Conservation (phyloP, 768 basidiomycete genomes). For the Lepiota venenata region DNA sequence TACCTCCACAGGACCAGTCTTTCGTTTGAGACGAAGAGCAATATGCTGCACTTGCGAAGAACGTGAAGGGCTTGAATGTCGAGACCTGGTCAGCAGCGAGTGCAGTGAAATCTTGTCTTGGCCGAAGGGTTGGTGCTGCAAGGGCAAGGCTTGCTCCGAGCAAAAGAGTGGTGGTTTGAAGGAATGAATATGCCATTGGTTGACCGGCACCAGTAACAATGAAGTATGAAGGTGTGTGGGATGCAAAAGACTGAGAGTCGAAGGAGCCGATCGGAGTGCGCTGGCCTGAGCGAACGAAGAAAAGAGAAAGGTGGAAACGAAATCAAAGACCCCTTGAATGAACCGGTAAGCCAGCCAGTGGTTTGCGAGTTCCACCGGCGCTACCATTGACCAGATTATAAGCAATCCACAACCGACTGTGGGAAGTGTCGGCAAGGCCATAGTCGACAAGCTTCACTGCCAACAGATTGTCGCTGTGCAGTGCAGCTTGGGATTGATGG, state of each 20-base stretch:
- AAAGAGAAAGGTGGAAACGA: too few species aligned
- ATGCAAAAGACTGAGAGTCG: neutral
- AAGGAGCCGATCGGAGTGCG: too few species aligned
- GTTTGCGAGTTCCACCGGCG: too few species aligned
- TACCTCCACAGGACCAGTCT: conserved; percentile 49
- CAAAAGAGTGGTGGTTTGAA: neutral
- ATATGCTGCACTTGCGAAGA: conserved; percentile 46
- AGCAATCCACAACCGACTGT: too few species aligned
- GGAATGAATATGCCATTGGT: conserved; percentile 1
- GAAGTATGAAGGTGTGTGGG: neutral
- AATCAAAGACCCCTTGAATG: too few species aligned
- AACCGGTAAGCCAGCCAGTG: too few species aligned
- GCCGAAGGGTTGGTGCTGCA: conserved; percentile 23
- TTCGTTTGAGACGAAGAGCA: conserved; percentile 39
- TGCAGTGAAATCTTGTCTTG: conserved; percentile 25
- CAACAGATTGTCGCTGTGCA: too few species aligned
- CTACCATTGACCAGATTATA: too few species aligned
- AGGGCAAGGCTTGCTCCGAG: conserved; percentile 1
- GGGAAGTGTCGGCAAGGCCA: too few species aligned
- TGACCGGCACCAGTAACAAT: neutral
- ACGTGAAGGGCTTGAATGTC: conserved; percentile 41
- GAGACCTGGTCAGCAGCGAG: conserved; percentile 36
- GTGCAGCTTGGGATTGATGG: too few species aligned
- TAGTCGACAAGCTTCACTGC: too few species aligned
- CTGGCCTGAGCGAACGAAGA: too few species aligned